These are phyloP conservation scores for Calycina herbarum DNA, from an alignment of 2,329 filamentous ascomycete species.

Conservation along the genomic window DNA sequence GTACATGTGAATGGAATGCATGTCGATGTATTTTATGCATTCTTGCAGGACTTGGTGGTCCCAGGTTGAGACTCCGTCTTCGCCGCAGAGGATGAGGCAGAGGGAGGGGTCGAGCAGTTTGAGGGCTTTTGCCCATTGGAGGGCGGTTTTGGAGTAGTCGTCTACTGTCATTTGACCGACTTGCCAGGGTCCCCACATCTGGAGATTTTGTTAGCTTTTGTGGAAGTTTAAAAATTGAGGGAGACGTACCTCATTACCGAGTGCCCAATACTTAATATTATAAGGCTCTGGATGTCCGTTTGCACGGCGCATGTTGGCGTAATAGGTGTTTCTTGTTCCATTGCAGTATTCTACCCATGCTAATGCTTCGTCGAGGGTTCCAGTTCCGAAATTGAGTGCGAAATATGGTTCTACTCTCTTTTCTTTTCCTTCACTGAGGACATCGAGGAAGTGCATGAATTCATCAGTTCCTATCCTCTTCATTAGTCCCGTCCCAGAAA, in stretches of 20 bases:
- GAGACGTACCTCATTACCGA: constrained; percentile 65
- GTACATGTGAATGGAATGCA: constrained; percentile 69
- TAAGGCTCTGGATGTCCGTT: constrained; percentile 78
- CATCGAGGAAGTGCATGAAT: constrained; percentile 78
- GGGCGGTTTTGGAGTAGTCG: constrained; percentile 56
- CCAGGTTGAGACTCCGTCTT: constrained; percentile 61
- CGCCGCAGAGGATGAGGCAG: constrained; percentile 62
- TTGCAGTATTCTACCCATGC: constrained; percentile 90
- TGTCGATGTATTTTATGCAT: constrained; percentile 61
- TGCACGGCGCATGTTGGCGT: constrained; percentile 74
- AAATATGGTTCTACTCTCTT: constrained; percentile 75
- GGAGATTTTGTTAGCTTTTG: constrained; percentile 9
- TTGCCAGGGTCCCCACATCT: constrained; percentile 44
- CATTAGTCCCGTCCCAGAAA: no score
- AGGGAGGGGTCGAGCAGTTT: constrained; percentile 61
- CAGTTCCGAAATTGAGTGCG: constrained; percentile 79
- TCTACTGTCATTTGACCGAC: constrained; percentile 57
- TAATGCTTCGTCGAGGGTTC: constrained; percentile 56
- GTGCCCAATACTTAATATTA: constrained; percentile 81
- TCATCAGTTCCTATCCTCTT: constrained; percentile 61
- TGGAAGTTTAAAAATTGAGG: background rate
- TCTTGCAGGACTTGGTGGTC: constrained; percentile 63
- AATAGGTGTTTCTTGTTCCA: constrained; percentile 72
- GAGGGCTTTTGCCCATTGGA: constrained; percentile 58
- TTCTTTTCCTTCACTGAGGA: constrained; percentile 60